These are phyloP conservation scores for Amauroascus niger DNA, from an alignment of 2,329 filamentous ascomycete species.

Conservation along the genomic window DNA sequence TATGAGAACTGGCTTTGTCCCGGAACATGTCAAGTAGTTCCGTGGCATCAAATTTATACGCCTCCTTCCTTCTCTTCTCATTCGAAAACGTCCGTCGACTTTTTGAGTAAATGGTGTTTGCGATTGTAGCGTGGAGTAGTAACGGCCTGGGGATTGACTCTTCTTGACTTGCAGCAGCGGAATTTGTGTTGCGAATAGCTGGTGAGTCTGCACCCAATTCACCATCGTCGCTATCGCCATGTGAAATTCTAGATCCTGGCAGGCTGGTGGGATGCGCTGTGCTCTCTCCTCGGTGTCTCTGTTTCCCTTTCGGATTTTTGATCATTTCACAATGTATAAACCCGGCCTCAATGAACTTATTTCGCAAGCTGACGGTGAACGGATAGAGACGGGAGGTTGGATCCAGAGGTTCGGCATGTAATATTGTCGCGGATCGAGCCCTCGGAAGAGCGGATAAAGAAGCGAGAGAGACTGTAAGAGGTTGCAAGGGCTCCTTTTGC, in stretches of 20 bases:
- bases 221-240: background rate
- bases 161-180: background rate
- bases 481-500: constrained; percentile 15
- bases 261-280: background rate
- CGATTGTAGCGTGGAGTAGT: constrained; percentile 70
- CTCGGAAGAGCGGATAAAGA: constrained; percentile 33
- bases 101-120: constrained; percentile 68
- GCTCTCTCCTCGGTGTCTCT: background rate
- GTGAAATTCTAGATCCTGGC: background rate
- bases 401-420: constrained; percentile 35
- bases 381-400: constrained; percentile 33
- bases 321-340: constrained; percentile 26
- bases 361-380: constrained; percentile 34
- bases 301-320: constrained; percentile 8
- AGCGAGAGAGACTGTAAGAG: constrained; percentile 38
- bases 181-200: background rate
- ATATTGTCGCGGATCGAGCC: constrained; percentile 29
- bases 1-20: constrained; percentile 15
- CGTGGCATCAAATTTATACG: constrained; percentile 42
- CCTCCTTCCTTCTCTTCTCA: constrained; percentile 16
- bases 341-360: constrained; percentile 37
- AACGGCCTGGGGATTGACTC: constrained; percentile 45
- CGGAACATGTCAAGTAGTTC: constrained; percentile 26
- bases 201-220: background rate
- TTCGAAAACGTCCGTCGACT: constrained; percentile 10